These are phyloP conservation scores for Penicillium paradoxum DNA, from an alignment of 495 filamentous ascomycete genomes.

Conservation along the genomic window DNA sequence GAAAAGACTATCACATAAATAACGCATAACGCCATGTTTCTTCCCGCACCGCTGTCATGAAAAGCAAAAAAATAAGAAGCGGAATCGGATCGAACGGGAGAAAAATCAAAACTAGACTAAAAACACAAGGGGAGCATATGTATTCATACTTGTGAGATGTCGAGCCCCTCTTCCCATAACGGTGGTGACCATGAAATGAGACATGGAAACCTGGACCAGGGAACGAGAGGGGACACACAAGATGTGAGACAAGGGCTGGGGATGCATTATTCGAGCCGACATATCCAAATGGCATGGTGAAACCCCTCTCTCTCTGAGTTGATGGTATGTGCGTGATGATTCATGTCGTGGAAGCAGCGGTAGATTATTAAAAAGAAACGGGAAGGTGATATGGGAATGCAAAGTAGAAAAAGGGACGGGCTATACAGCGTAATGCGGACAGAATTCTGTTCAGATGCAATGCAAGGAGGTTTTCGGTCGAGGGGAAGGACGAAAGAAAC, in stretches of 20 bases:
- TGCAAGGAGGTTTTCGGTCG: background rate
- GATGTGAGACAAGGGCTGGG: background rate
- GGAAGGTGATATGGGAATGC: background rate
- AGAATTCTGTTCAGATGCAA: background rate
- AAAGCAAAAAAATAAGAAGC: slow-evolving; percentile 1
- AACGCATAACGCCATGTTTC: slow-evolving; percentile 17
- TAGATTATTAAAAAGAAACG: slow-evolving; percentile 4
- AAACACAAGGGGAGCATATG: slow-evolving; percentile 10
- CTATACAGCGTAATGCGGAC: background rate
- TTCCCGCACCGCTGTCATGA: slow-evolving; percentile 27
- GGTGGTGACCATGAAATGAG: background rate
- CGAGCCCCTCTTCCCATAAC: background rate
- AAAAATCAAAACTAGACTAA: background rate
- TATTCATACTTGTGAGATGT: slow-evolving; percentile 14
- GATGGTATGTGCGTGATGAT: slow-evolving; percentile 22
- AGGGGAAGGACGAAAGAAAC: background rate
- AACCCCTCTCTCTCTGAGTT: background rate
- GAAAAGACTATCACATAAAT: background rate
- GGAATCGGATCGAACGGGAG: background rate
- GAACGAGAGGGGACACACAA: background rate
- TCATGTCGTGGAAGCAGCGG: slow-evolving; percentile 12
- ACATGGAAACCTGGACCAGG: background rate
- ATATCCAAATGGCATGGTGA: background rate
- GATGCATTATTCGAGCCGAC: background rate
- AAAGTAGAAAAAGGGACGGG: background rate